Evolutionary conservation across 2,329 filamentous ascomycete species (phyloP), one percentile per base, ranked within the genome.

Genomic region (Cryphonectria naterciae): DNA sequence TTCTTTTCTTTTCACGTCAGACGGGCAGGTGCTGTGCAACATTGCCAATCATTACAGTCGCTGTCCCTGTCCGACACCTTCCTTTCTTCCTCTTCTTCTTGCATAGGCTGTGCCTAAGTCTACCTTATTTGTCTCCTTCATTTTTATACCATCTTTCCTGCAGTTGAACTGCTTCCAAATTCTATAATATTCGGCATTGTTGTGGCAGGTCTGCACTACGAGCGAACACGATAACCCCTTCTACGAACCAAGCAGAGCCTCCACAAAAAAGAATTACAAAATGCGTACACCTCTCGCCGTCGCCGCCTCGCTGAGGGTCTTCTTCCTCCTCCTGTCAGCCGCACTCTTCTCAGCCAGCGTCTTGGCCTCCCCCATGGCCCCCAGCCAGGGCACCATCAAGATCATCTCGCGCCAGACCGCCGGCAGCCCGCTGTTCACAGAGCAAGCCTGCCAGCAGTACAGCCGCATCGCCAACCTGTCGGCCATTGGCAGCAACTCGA

Each of bases 381-480:
- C 49, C 66, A 41, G 13, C 37, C 32, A 58, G 49, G 60, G 43
- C 1, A 49, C n/a, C 62, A 46, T 71, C 67, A 65, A 58, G 68
- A 41, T 72, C 60, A 49, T 70, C 61, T 56, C 64, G 19, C 70
- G 70, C 19, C 68, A 67, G 52, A 54, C 69, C 11, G 39, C 68
- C 35, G 58, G 32, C 35, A 52, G 49, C 28, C 43, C 63, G 41
- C 54, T 52, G 41, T 65, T 46, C 46, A 52, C 49, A 28, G 52
- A 52, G 32, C 54, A 63, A 17, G 64, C 64, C n/a, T 85, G 84
- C 77, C 72, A 78, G 67, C 80, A 84, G 75, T 85, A 86, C 76
- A 77, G 81, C 70, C 77, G 75, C 65, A 82, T 82, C 32, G 84
- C 84, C 72, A 86, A 85, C 76, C 80, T 84, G 71, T 84, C 84